Percentiles rank a stretch among this genome's conserved stretches.
Evolutionary conservation across 768 basidiomycete species (phyloP).

Genomic region (Mrakia blollopis): DNA sequence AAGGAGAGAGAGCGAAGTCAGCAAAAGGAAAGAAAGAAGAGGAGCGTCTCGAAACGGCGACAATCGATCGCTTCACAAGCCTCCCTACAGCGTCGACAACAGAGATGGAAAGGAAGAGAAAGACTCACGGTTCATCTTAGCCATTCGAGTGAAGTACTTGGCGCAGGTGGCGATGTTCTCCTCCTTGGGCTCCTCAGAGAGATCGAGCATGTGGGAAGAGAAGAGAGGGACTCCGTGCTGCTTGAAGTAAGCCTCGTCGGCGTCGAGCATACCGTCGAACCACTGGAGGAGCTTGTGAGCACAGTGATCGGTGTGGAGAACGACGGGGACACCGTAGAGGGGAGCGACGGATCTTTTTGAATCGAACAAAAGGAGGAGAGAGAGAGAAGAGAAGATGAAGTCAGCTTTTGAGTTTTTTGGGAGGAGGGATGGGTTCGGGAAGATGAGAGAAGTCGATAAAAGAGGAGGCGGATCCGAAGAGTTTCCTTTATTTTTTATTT

Average conservation of each 20-base stretch:
- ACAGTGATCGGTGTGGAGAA: conserved; percentile 98
- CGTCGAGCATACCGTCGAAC: conserved; percentile 98
- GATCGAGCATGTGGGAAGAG: conserved; percentile 94
- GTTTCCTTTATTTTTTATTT: not conserved
- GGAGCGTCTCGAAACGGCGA: too few relatives aligned
- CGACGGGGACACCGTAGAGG: conserved; percentile 58
- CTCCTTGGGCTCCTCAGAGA: conserved; percentile 75
- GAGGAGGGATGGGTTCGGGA: not conserved
- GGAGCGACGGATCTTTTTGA: conserved; percentile 28
- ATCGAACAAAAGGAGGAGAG: not conserved
- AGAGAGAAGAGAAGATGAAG: not conserved
- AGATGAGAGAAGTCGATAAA: conserved; percentile 6
- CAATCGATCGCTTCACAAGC: too few relatives aligned
- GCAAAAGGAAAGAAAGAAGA: not conserved
- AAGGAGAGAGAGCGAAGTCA: not conserved
- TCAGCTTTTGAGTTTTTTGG: not conserved
- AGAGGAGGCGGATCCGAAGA: not conserved
- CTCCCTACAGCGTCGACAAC: too few relatives aligned
- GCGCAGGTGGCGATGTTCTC: conserved; percentile 91
- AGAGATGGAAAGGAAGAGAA: too few relatives aligned
- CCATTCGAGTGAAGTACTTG: conserved; percentile 94
- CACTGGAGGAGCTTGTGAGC: conserved; percentile 95
- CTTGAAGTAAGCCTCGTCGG: conserved; percentile 89
- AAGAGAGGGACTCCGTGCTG: conserved; percentile 62
- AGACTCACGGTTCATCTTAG: conserved; percentile 59